Percentiles rank a stretch among this genome's conserved stretches.
These are phyloP conservation scores for Rhodotorula kratochvilovae DNA, from an alignment of 768 basidiomycete species.

Conservation along the genomic window DNA sequence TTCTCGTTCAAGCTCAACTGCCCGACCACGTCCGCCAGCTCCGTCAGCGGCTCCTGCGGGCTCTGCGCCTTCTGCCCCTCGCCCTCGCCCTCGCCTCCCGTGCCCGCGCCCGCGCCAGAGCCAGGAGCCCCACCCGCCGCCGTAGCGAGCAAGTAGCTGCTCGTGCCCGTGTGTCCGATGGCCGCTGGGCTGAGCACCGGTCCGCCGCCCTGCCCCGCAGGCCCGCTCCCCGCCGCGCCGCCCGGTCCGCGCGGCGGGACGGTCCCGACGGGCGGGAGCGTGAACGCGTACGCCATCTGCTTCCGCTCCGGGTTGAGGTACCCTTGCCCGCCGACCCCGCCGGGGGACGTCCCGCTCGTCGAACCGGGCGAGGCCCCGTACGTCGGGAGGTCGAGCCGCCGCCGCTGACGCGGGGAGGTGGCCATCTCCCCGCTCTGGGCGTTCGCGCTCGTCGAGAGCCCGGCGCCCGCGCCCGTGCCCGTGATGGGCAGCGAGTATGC, in stretches of 20 bases:
- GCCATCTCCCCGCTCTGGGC: too few relatives aligned
- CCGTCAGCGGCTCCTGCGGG: constrained; percentile 45
- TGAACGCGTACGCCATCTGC: constrained; percentile 32
- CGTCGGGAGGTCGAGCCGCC: constrained; percentile 31
- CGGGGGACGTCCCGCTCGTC: not conserved
- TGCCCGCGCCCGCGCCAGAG: not conserved
- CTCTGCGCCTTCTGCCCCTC: constrained; percentile 43
- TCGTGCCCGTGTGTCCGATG: constrained; percentile 32
- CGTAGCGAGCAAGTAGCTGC: constrained; percentile 12
- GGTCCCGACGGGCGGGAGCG: constrained; percentile 6
- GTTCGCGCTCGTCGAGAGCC: not conserved
- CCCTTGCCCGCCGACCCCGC: not conserved
- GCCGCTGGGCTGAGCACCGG: constrained; percentile 1
- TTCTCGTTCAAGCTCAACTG: constrained; percentile 85
- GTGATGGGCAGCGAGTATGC: constrained; percentile 11
- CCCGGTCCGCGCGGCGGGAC: not conserved
- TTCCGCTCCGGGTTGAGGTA: constrained; percentile 11
- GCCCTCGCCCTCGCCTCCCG: constrained; percentile 1
- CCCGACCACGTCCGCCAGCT: constrained; percentile 66
- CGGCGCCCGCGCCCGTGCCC: not conserved
- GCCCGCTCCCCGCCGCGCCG: not conserved
- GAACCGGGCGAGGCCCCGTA: not conserved
- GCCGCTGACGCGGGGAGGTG: constrained; percentile 39
- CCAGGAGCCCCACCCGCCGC: too few relatives aligned
- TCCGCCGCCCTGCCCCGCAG: not conserved